Evolutionary conservation across 192 early-diverging fungal genomes (phyloP).

Genomic region (Podila epicladia): DNA sequence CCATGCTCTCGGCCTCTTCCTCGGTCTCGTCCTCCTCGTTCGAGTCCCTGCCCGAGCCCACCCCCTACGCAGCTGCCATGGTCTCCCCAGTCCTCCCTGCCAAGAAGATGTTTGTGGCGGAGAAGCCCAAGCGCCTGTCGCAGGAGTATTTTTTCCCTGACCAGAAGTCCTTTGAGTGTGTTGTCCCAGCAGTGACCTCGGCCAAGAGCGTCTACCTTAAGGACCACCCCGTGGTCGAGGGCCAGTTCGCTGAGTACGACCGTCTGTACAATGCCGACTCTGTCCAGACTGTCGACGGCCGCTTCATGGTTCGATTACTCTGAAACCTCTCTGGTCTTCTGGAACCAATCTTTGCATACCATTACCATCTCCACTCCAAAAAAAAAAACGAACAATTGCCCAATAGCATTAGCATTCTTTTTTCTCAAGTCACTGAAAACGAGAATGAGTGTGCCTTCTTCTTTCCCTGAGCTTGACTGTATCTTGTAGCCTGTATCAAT

Average conservation of each 20-base stretch:
- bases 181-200: constrained; percentile 9
- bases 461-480: too few relatives aligned
- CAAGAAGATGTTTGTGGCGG: neutral
- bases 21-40: constrained; percentile 23
- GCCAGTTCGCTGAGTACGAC: constrained; percentile 29
- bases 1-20: constrained; percentile 26
- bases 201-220: constrained; percentile 28
- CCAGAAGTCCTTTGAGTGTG: constrained; percentile 28
- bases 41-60: constrained; percentile 5
- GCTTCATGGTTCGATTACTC: constrained; percentile 34
- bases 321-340: neutral
- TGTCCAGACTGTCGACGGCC: constrained; percentile 29
- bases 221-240: constrained; percentile 29
- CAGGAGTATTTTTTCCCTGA: constrained; percentile 45
- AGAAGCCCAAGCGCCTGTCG: constrained; percentile 13
- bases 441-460: too few relatives aligned
- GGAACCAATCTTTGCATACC: neutral
- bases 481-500: too few relatives aligned
- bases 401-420: neutral
- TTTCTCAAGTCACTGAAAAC: too few relatives aligned
- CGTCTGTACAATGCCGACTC: constrained; percentile 37
- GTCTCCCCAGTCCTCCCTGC: neutral
- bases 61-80: neutral
- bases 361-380: neutral
- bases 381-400: neutral